Evolutionary conservation across 805 yeast genomes (phyloP).

Genomic region (Zygosaccharomyces gambellarensis): DNA sequence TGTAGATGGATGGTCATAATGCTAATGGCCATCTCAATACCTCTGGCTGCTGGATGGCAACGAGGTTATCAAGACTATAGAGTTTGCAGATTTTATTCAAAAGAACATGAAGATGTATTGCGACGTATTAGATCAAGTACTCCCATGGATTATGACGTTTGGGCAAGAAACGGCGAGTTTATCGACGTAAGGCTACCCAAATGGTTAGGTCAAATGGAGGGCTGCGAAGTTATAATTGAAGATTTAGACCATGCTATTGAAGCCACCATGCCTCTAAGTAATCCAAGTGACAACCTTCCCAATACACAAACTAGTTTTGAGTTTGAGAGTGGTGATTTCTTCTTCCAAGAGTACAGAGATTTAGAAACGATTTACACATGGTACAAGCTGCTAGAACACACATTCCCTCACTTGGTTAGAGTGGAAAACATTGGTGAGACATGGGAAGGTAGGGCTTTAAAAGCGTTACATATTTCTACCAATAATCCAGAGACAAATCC

Average conservation of each 20-base stretch:
- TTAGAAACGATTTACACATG: conserved; percentile 66
- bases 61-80: conserved; percentile 19
- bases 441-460: conserved; percentile 65
- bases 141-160: conserved; percentile 35
- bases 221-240: conserved; percentile 43
- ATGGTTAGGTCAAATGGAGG: conserved; percentile 13
- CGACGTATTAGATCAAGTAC: conserved; percentile 11
- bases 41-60: conserved; percentile 6
- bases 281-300: background rate
- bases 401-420: conserved; percentile 60
- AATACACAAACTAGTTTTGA: conserved; percentile 11
- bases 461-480: conserved; percentile 59
- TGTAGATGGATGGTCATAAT: conserved; percentile 1
- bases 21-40: background rate
- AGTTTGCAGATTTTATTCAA: conserved; percentile 24
- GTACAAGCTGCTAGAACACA: conserved; percentile 55
- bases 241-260: conserved; percentile 54
- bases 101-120: conserved; percentile 9
- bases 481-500: conserved; percentile 37
- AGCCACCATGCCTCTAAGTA: conserved; percentile 46
- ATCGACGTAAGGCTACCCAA: conserved; percentile 42
- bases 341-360: conserved; percentile 67
- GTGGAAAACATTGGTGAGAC: conserved; percentile 71
- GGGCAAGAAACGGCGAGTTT: conserved; percentile 47
- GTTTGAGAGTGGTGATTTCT: conserved; percentile 41